These are phyloP conservation scores for Candida sp. DNA, from an alignment of 1,139 yeast genomes.

Conservation along the genomic window DNA sequence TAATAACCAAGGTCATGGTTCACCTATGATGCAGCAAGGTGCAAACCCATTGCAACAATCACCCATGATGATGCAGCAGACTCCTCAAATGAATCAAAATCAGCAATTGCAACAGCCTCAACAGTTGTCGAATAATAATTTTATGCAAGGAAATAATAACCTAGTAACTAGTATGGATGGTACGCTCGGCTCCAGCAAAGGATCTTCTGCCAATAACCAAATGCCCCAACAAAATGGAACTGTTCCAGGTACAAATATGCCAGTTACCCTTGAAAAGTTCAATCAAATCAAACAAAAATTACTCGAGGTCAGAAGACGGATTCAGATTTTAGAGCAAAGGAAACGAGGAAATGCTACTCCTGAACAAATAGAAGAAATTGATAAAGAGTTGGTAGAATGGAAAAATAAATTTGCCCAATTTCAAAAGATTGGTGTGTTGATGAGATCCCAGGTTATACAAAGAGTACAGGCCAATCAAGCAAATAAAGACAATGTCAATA, in stretches of 20 bases:
- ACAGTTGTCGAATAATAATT: constrained; percentile 1
- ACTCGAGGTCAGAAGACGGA: constrained; percentile 43
- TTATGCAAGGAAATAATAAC: not conserved
- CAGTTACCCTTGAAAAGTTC: constrained; percentile 39
- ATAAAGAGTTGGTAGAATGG: constrained; percentile 34
- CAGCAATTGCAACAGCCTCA: constrained; percentile 6
- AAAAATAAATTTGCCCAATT: constrained; percentile 35
- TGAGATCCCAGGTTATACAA: constrained; percentile 37
- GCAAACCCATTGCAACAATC: not conserved
- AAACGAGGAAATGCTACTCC: constrained; percentile 19
- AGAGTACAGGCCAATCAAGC: constrained; percentile 20
- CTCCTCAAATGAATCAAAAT: constrained; percentile 7
- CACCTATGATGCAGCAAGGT: constrained; percentile 2
- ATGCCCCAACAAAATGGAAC: not conserved
- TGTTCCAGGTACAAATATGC: constrained; percentile 3
- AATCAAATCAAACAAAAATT: constrained; percentile 38
- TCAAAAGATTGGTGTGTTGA: constrained; percentile 37
- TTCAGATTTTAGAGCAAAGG: constrained; percentile 25
- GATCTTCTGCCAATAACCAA: not conserved
- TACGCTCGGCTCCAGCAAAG: not conserved
- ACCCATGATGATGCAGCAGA: constrained; percentile 2
- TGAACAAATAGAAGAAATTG: constrained; percentile 30
- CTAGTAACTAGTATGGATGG: not conserved
- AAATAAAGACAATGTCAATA: constrained; percentile 4
- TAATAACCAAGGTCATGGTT: not conserved